Conservation (phyloP, 768 basidiomycete genomes). For the Mycena amicta region DNA sequence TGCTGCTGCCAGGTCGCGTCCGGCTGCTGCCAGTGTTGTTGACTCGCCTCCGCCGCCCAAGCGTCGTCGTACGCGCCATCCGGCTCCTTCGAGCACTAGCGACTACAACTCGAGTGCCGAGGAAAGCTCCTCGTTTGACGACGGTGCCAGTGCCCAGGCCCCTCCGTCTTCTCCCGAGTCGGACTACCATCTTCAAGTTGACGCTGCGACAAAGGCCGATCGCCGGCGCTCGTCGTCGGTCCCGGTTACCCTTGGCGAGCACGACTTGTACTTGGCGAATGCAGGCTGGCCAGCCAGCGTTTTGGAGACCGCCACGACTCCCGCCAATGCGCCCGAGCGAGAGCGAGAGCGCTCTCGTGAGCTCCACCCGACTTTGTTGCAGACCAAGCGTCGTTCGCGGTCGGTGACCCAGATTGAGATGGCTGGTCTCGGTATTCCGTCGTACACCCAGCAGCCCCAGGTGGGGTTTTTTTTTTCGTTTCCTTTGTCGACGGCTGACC, state of each 20-base stretch:
- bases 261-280: constrained; percentile 1
- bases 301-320: neutral
- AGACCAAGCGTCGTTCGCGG: constrained; percentile 18
- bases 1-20: too few relatives aligned
- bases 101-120: neutral
- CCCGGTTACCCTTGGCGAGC: constrained; percentile 15
- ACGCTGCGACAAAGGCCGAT: constrained; percentile 8
- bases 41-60: neutral
- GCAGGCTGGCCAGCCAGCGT: neutral
- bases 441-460: constrained; percentile 8
- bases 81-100: neutral
- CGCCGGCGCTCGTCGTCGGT: constrained; percentile 22
- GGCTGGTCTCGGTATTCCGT: constrained; percentile 1
- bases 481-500: neutral
- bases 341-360: neutral
- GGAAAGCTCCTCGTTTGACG: neutral
- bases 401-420: constrained; percentile 16
- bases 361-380: neutral
- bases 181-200: neutral
- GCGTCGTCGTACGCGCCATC: neutral
- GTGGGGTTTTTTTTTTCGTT: constrained; percentile 1
- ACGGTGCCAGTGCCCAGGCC: neutral
- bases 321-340: too few relatives aligned
- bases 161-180: constrained; percentile 16
- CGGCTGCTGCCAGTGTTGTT: neutral